Percentiles rank a stretch among this genome's conserved stretches.
Evolutionary conservation across 2,329 filamentous ascomycete species (phyloP).

Genomic region (Cadophora luteo-olivacea): DNA sequence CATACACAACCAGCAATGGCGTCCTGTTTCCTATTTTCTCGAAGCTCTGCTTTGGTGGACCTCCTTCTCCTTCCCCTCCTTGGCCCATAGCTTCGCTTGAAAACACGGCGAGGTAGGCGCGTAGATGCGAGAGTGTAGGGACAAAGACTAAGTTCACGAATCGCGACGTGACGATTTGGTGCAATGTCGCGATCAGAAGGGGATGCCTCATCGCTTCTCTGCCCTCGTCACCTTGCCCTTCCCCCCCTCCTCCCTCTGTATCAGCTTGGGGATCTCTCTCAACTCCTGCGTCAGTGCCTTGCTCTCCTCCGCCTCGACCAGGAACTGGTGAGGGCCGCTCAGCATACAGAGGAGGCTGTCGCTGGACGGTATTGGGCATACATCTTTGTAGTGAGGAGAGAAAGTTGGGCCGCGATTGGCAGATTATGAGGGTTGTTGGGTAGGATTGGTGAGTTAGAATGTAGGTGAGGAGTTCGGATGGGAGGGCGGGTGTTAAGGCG

Average conservation of each 20-base stretch:
- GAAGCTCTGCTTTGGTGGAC: constrained; percentile 19
- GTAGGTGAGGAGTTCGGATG: constrained; percentile 68
- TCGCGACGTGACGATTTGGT: constrained; percentile 71
- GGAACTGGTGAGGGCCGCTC: not conserved
- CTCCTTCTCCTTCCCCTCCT: constrained; percentile 9
- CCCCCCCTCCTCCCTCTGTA: constrained; percentile 15
- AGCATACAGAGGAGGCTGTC: constrained; percentile 21
- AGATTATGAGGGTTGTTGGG: constrained; percentile 74
- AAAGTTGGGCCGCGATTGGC: constrained; percentile 70
- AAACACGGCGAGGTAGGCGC: constrained; percentile 71
- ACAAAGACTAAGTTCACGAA: constrained; percentile 75
- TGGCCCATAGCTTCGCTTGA: not conserved
- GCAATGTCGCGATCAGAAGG: constrained; percentile 69
- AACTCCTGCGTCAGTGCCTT: not conserved
- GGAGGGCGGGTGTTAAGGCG: constrained; percentile 59
- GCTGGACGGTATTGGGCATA: constrained; percentile 42
- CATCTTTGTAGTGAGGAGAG: constrained; percentile 62
- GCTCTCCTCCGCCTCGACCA: constrained; percentile 4
- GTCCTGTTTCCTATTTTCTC: constrained; percentile 33
- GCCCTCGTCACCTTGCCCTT: not conserved
- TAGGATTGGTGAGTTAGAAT: constrained; percentile 62
- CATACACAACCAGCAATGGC: constrained; percentile 66
- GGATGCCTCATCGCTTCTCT: constrained; percentile 39
- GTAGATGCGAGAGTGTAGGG: constrained; percentile 77
- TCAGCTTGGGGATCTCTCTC: not conserved